Evolutionary conservation across 1,139 yeast species (phyloP).

Genomic region (Torulaspora pretoriensis): DNA sequence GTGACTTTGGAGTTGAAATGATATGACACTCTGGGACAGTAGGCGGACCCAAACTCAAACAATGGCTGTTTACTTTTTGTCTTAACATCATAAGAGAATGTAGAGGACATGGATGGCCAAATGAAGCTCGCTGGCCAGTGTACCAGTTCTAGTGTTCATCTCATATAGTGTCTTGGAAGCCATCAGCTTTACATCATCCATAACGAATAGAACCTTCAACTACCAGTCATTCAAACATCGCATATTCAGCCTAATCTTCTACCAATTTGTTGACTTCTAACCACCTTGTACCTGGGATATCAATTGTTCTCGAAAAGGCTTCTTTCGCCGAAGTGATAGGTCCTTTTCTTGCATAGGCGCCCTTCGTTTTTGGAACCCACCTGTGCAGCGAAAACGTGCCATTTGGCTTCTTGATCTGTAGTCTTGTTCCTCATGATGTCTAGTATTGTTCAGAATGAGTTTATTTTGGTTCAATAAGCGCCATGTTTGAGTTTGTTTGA

Average conservation of each 20-base stretch:
- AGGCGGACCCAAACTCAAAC: constrained; percentile 44
- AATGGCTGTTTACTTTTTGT: constrained; percentile 57
- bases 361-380: no score
- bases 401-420: no score
- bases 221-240: background rate
- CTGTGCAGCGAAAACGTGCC: no score
- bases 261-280: no score
- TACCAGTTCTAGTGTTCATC: no score
- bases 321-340: no score
- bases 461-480: background rate
- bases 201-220: background rate
- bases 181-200: background rate
- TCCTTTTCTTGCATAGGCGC: no score
- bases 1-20: constrained; percentile 84
- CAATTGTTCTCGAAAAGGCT: no score
- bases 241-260: no score
- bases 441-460: background rate
- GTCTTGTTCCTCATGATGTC: no score
- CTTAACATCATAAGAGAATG: constrained; percentile 48
- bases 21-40: constrained; percentile 66
- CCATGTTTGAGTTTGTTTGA: background rate
- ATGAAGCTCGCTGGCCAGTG: background rate
- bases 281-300: no score
- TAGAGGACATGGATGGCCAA: constrained; percentile 22
- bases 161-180: background rate